These are phyloP conservation scores for Rhododendron griersonianum DNA, from an alignment of 148 eudicot species.

Conservation along the genomic window DNA sequence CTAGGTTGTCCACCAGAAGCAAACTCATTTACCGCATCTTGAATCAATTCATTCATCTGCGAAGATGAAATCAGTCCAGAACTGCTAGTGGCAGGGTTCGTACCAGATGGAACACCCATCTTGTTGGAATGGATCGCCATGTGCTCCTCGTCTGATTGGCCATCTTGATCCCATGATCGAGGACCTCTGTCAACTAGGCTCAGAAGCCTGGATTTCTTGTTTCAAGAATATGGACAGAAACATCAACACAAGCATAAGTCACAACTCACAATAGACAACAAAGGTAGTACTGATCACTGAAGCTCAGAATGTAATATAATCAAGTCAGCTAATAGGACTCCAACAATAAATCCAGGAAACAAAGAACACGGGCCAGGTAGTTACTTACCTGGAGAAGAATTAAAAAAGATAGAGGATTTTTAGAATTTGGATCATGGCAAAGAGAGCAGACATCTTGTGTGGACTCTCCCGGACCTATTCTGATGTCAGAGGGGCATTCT, in stretches of 20 bases:
- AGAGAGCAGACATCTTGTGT: conserved; percentile 74
- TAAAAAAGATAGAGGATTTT: conserved; percentile 63
- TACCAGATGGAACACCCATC: conserved; percentile 22
- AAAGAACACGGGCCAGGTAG: not conserved
- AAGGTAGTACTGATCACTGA: not conserved
- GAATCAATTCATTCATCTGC: conserved; percentile 47
- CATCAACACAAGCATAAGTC: conserved; percentile 11
- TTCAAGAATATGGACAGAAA: conserved; percentile 11
- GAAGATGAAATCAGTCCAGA: conserved; percentile 34
- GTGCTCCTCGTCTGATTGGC: conserved; percentile 35
- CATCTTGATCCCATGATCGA: conserved; percentile 73
- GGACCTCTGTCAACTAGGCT: conserved; percentile 70
- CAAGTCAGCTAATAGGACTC: not conserved
- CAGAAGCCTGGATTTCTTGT: conserved; percentile 86
- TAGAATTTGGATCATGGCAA: conserved; percentile 83
- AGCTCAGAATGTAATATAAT: not conserved
- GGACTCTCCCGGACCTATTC: conserved; percentile 32
- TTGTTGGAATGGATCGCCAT: conserved; percentile 13
- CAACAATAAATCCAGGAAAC: not conserved
- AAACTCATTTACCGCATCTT: conserved; percentile 60
- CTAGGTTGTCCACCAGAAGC: conserved; percentile 53
- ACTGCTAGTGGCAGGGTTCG: conserved; percentile 18
- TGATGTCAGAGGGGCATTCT: conserved; percentile 36
- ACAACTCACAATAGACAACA: not conserved
- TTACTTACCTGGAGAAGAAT: conserved; percentile 80